Evolutionary conservation across 441 rosid species (phyloP).

Genomic region (Cnidoscolus chayamansa): DNA sequence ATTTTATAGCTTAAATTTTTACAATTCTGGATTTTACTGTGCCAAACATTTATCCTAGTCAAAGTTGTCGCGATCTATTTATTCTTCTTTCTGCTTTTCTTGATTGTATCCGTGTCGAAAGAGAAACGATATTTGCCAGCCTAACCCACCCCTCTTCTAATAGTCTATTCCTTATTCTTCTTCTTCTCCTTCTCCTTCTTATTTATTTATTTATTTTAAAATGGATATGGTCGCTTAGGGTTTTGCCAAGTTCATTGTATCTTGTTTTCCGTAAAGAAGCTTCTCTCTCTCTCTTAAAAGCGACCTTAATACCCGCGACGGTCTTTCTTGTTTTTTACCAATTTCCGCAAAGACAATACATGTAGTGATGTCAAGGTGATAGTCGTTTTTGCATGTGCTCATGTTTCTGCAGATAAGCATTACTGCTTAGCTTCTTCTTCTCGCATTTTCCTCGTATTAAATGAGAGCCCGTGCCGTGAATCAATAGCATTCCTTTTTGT

Average conservation of each 20-base stretch:
- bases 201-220: neutral
- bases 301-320: neutral
- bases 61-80: constrained; percentile 18
- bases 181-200: neutral
- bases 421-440: neutral
- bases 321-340: neutral
- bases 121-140: too few relatives aligned
- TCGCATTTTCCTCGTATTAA: constrained; percentile 7
- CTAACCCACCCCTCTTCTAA: neutral
- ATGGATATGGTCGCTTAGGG: constrained; percentile 12
- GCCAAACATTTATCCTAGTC: constrained; percentile 3
- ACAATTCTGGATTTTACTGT: constrained; percentile 1
- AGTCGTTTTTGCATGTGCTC: constrained; percentile 13
- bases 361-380: constrained; percentile 10
- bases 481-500: constrained; percentile 26
- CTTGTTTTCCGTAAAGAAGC: constrained; percentile 58
- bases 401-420: constrained; percentile 6
- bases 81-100: neutral
- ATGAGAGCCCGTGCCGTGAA: constrained; percentile 20
- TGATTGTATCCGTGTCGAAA: too few relatives aligned
- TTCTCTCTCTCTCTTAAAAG: constrained; percentile 6
- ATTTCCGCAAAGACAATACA: neutral
- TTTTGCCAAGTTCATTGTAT: constrained; percentile 55
- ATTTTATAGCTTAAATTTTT: neutral
- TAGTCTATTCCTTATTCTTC: neutral